Percentiles rank a stretch among this genome's conserved stretches.
Evolutionary conservation across 1,284 basidiomycete genomes (phyloP).

Genomic region (Xerocomus nothofagi): DNA sequence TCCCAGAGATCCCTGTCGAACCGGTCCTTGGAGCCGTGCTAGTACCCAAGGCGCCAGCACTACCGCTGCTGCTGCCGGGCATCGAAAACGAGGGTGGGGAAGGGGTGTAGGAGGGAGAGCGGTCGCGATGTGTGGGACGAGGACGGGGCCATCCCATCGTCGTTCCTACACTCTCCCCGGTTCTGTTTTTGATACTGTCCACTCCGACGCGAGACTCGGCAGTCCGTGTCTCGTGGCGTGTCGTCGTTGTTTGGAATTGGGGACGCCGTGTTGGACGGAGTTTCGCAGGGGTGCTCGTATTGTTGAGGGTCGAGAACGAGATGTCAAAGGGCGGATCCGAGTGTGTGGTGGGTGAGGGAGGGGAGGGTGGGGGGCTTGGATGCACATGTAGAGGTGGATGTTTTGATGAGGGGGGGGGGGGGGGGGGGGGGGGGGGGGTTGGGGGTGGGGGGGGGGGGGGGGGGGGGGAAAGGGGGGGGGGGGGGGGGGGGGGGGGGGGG

Average conservation of each 20-base stretch:
- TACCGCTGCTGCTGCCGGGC: neutral
- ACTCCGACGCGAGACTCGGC: neutral
- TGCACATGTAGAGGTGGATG: neutral
- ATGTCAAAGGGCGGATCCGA: slow-evolving; percentile 24
- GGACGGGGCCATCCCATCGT: neutral
- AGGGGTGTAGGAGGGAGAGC: slow-evolving; percentile 14
- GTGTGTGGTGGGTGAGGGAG: slow-evolving; percentile 6
- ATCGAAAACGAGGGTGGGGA: slow-evolving; percentile 22
- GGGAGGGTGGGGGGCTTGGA: slow-evolving; percentile 3
- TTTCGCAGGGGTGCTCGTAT: slow-evolving; percentile 33
- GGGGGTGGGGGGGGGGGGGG: neutral
- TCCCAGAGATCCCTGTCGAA: neutral
- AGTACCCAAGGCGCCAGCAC: neutral
- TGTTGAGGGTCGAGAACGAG: slow-evolving; percentile 25
- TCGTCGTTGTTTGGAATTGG: neutral
- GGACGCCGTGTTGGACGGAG: slow-evolving; percentile 7
- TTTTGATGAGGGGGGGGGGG: slow-evolving; percentile 1
- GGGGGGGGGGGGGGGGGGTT: neutral
- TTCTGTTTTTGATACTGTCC: neutral
- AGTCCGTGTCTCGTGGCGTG: neutral
- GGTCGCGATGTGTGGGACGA: slow-evolving; percentile 2
- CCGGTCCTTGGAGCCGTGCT: neutral
- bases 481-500: neutral
- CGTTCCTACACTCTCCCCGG: neutral
- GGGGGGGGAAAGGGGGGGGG: neutral